Conservation (phyloP, 1,284 basidiomycete genomes). For the Chondrostereum purpureum region DNA sequence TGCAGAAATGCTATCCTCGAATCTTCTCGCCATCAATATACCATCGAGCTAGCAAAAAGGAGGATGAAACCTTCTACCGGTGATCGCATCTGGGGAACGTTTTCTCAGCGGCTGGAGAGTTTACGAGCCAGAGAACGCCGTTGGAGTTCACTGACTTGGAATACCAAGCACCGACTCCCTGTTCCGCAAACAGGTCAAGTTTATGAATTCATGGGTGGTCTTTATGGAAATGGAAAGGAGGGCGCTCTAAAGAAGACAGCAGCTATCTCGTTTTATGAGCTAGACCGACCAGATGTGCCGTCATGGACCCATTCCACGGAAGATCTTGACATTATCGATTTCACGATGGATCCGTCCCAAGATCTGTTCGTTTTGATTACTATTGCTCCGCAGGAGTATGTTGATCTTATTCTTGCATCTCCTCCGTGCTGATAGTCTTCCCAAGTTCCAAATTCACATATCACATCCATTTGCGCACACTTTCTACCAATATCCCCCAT, state of each 20-base stretch:
- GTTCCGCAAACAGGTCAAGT: constrained; percentile 38
- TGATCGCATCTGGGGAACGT: constrained; percentile 20
- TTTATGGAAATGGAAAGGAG: constrained; percentile 41
- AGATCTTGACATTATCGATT: constrained; percentile 38
- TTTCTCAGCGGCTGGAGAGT: constrained; percentile 30
- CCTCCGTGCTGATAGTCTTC: neutral
- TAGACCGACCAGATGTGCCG: constrained; percentile 22
- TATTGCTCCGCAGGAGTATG: constrained; percentile 34
- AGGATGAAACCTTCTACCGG: constrained; percentile 28
- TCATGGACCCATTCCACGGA: constrained; percentile 35
- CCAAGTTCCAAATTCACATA: constrained; percentile 35
- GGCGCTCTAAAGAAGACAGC: constrained; percentile 31
- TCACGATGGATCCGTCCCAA: constrained; percentile 48
- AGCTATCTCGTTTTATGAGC: constrained; percentile 39
- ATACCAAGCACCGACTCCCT: constrained; percentile 26
- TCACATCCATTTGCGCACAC: constrained; percentile 39
- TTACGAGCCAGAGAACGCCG: constrained; percentile 34
- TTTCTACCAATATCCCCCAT: constrained; percentile 43
- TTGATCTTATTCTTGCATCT: constrained; percentile 8
- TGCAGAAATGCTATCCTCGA: constrained; percentile 29
- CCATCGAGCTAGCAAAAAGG: constrained; percentile 37
- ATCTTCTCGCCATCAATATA: constrained; percentile 39
- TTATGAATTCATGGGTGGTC: constrained; percentile 43
- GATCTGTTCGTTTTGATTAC: constrained; percentile 43
- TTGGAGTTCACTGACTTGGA: constrained; percentile 39